Conservation (phyloP, 108 stramenopile species). For the Skeletonema marinoi region DNA sequence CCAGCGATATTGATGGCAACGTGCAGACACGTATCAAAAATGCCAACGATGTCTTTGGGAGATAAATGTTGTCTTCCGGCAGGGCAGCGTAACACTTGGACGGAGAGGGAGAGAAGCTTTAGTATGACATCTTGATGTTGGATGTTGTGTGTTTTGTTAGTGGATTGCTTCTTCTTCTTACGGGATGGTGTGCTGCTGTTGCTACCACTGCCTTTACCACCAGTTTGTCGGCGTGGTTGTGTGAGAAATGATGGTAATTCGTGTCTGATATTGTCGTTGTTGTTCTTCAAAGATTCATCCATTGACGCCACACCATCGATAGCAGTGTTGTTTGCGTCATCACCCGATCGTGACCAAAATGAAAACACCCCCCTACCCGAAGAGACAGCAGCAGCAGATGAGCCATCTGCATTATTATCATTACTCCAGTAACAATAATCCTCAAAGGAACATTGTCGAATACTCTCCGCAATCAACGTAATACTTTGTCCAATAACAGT, state of each 20-base stretch:
- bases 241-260: conserved; percentile 31
- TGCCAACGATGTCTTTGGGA: conserved; percentile 54
- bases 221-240: conserved; percentile 15
- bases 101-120: conserved; percentile 72
- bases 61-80: conserved; percentile 30
- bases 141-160: neutral
- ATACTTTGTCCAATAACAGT: conserved; percentile 36
- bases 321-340: neutral
- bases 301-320: neutral
- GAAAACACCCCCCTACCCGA: conserved; percentile 7
- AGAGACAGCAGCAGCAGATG: neutral
- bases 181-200: neutral
- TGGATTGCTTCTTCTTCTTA: no score
- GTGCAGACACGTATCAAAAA: conserved; percentile 78
- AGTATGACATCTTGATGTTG: conserved; percentile 80
- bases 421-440: conserved; percentile 8
- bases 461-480: conserved; percentile 62
- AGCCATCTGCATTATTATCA: no score
- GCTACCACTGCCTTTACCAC: neutral
- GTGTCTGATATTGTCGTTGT: neutral
- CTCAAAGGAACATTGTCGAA: conserved; percentile 72
- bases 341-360: conserved; percentile 33
- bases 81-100: conserved; percentile 70
- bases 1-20: conserved; percentile 50
- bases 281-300: neutral